Evolutionary conservation across 2,329 filamentous ascomycete genomes (phyloP).

Genomic region (Aurifilum marmelostoma): DNA sequence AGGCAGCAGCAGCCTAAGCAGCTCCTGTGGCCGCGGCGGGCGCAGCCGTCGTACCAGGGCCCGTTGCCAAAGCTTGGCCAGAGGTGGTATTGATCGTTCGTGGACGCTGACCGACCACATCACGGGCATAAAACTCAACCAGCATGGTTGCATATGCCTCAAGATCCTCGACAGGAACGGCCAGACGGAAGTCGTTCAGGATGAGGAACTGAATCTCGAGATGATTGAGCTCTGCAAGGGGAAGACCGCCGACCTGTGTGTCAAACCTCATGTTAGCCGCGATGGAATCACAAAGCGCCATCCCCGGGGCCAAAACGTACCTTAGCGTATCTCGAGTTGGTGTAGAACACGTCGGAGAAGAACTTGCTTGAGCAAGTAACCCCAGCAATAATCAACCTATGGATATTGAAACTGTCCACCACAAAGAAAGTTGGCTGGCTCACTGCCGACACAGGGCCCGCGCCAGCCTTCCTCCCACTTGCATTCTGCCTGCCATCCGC

Average conservation of each 20-base stretch:
- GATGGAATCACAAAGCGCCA: not conserved
- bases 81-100: conserved; percentile 13
- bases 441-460: conserved; percentile 32
- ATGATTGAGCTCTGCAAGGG: conserved; percentile 90
- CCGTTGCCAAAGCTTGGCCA: not conserved
- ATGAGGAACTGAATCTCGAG: conserved; percentile 94
- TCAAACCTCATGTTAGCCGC: conserved; percentile 4
- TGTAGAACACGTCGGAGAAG: conserved; percentile 98
- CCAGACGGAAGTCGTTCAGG: conserved; percentile 93
- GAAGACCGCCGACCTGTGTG: conserved; percentile 84
- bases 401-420: conserved; percentile 98
- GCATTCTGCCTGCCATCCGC: conserved; percentile 17
- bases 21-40: not conserved
- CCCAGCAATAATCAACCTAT: conserved; percentile 92
- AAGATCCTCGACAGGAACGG: conserved; percentile 90
- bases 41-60: not conserved
- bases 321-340: conserved; percentile 98
- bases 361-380: conserved; percentile 99
- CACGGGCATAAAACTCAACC: conserved; percentile 94
- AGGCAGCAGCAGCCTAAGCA: conserved; percentile 11
- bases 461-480: conserved; percentile 28
- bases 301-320: conserved; percentile 54
- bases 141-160: conserved; percentile 98
- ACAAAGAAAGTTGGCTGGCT: conserved; percentile 71
- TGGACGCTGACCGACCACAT: conserved; percentile 64